A percentile compares a stretch with the other conserved stretches of the same genome.
Evolutionary conservation across 164 flowering plant genomes (phyloP).

Genomic region (Hamamelis virginiana): DNA sequence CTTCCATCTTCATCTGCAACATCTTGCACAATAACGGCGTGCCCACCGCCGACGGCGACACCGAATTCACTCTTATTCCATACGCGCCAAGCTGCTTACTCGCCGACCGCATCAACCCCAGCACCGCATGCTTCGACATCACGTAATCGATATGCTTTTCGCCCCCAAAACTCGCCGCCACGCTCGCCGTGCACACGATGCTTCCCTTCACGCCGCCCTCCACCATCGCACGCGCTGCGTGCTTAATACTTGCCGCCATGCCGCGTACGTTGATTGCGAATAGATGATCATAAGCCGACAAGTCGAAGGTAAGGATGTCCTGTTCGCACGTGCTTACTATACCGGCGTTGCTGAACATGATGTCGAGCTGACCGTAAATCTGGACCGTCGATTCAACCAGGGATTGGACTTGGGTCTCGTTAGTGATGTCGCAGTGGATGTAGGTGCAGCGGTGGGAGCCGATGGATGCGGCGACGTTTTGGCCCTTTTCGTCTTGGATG

Average conservation of each 20-base stretch:
- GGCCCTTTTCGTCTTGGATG: conserved; percentile 25
- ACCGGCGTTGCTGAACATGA: conserved; percentile 13
- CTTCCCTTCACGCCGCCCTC: conserved; percentile 15
- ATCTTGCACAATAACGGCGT: conserved; percentile 3
- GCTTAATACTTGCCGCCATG: conserved; percentile 17
- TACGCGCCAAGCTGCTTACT: conserved; percentile 5
- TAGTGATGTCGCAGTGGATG: conserved; percentile 29
- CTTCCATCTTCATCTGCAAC: background rate
- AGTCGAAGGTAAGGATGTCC: conserved; percentile 8
- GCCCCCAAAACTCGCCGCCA: conserved; percentile 5
- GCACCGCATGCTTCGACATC: conserved; percentile 13
- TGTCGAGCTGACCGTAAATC: conserved; percentile 21
- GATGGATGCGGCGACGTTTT: conserved; percentile 13
- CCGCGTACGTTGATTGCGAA: conserved; percentile 17
- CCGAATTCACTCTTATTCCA: conserved; percentile 10
- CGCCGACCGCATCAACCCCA: conserved; percentile 16
- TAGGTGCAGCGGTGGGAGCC: conserved; percentile 15
- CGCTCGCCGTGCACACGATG: conserved; percentile 19
- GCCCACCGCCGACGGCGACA: conserved; percentile 12
- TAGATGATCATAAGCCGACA: background rate
- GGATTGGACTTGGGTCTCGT: conserved; percentile 24
- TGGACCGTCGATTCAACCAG: conserved; percentile 14
- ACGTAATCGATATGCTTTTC: conserved; percentile 1
- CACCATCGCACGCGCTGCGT: conserved; percentile 20
- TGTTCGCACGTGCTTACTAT: background rate